Base-by-base conservation (phyloP, 1,139 yeast genomes). In the Yamadazyma siamensis region DNA sequence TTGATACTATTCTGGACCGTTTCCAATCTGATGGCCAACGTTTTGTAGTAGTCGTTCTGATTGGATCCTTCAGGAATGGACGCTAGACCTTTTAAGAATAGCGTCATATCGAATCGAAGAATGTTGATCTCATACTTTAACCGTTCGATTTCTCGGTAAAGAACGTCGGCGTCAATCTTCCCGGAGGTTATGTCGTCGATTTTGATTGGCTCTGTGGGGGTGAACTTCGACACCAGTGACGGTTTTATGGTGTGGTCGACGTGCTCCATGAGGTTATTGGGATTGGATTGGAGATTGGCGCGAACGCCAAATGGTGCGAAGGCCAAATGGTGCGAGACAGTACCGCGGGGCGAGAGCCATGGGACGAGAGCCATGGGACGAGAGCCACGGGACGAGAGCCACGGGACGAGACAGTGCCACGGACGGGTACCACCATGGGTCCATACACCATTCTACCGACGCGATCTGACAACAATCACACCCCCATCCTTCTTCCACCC, bases 131-230 rank as follows among this genome's bases (percentile, higher is more conserved):
- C 74, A n/a, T 55, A 52, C 40, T 68, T 68, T 23, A 68, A 47
- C 20, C 71, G 43, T 15, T 68, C 73, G 29, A 68, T 50, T 39
- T 68, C 74, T 20, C 54, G 46, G 36, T 60, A 65, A 26, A 68
- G 56, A 22, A 54, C 40, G 7, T 51, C 47, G 3, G 72, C 66
- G 21, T 64, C 64, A 13, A 68, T 59, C 37, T 53, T 59, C 4
- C 74, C 74, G 10, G 70, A 61, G 6, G 71, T 54, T 22, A 68
- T 63, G 40, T 68, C 75, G 40, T 68, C 74, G n/a, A 68, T 67
- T 39, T 60, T 67, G 27, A 65, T 60, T 15, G 50, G 42, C 15
- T 63, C 69, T 2, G 71, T 68, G 13, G 65, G 52, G 25, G 44
- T 18, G 10, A 10, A 18, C 10, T 18, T 7, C 10, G 20, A 18